Evolutionary conservation across 352 stramenopile genomes (phyloP).

Genomic region (Elongisporangium senticosum): DNA sequence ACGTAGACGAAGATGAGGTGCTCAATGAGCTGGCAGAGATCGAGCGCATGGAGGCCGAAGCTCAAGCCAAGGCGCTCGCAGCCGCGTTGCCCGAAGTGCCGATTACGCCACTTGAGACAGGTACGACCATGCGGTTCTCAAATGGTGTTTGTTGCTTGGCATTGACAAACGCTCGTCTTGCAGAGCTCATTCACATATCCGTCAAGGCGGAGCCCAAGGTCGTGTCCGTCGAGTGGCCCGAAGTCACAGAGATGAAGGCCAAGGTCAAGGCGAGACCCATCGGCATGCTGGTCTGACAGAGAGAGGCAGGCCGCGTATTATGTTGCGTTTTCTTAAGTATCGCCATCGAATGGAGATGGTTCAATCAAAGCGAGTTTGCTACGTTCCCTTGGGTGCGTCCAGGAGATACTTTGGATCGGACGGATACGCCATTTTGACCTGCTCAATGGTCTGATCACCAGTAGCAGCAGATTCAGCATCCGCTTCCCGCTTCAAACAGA

Average conservation of each 20-base stretch:
- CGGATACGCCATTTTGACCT: slow-evolving; percentile 36
- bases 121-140: slow-evolving; percentile 12
- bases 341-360: background rate
- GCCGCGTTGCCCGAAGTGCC: slow-evolving; percentile 59
- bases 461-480: background rate
- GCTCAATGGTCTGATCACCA: slow-evolving; percentile 33
- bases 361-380: background rate
- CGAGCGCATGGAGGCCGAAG: slow-evolving; percentile 59
- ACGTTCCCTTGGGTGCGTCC: slow-evolving; percentile 12
- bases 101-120: slow-evolving; percentile 28
- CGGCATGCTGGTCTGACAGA: slow-evolving; percentile 4
- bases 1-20: slow-evolving; percentile 83
- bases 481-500: background rate
- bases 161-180: background rate
- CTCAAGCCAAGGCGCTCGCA: slow-evolving; percentile 46
- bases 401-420: slow-evolving; percentile 36
- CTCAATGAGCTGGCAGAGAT: slow-evolving; percentile 82
- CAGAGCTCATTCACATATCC: background rate
- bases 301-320: background rate
- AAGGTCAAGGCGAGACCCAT: slow-evolving; percentile 11
- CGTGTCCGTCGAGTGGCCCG: background rate
- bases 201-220: slow-evolving; percentile 1
- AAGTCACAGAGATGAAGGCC: background rate
- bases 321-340: background rate
- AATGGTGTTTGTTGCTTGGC: background rate